Conservation (phyloP, 2,329 filamentous ascomycete genomes). For the Ampelomyces quisqualis region DNA sequence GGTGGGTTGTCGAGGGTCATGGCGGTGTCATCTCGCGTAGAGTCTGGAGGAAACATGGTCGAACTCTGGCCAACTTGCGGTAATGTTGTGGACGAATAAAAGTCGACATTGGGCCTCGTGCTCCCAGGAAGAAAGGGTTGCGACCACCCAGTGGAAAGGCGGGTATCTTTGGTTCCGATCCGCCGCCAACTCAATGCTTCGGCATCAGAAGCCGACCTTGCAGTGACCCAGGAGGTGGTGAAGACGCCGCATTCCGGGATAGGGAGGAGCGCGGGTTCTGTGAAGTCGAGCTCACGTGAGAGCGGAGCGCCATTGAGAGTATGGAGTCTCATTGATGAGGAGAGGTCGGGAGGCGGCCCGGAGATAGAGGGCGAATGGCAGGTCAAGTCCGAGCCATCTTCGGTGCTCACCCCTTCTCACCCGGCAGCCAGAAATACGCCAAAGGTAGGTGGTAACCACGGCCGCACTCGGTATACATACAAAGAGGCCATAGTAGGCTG, state of each 20-base stretch:
- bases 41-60: conserved; percentile 17
- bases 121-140: conserved; percentile 31
- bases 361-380: background rate
- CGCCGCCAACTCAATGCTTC: conserved; percentile 35
- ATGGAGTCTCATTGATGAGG: conserved; percentile 43
- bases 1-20: conserved; percentile 16
- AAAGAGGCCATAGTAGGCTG: no score
- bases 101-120: no score
- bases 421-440: background rate
- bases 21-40: conserved; percentile 29
- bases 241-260: conserved; percentile 50
- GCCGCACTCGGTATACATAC: no score
- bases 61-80: conserved; percentile 15
- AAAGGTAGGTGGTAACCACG: no score
- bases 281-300: conserved; percentile 56
- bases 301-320: conserved; percentile 65
- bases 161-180: conserved; percentile 13
- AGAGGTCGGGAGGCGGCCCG: background rate
- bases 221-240: conserved; percentile 12
- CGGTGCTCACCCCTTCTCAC: background rate
- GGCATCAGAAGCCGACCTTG: conserved; percentile 5
- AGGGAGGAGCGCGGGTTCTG: conserved; percentile 52
- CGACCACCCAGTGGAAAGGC: conserved; percentile 35
- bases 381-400: background rate
- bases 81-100: conserved; percentile 19